Evolutionary conservation across 768 basidiomycete species (phyloP), one percentile per base, ranked within the genome.

Genomic region (Phaffia tasmanica): DNA sequence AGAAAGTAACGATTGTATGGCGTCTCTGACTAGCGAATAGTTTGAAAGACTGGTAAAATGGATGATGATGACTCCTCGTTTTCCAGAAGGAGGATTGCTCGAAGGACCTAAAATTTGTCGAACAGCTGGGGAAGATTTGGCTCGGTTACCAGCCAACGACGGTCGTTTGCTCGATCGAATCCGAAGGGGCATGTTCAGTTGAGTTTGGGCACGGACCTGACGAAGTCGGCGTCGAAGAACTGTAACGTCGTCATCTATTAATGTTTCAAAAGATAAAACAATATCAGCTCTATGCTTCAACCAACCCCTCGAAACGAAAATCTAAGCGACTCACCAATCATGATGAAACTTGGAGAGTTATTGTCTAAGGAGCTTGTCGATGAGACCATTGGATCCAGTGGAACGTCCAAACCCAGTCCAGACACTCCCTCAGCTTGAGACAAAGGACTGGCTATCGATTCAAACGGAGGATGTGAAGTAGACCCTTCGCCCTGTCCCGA

Each of bases 1-100:
- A 67, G 70, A 69, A 58, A 86, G 78, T 23, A 85, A 79, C 21
- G 83, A 83, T 70, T 92, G 86, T 23, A 98, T 81, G 15, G 86
- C 80, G 71, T 97, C 92, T 73, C 88, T 89, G 61, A 93, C 85
- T 47, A 81, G 72, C 75, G 89, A 93, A 81, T 88, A 98, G 70
- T 93, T 92, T 3, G 84, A 79, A 5, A 98, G 79, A 71, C 88
- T 89, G 2, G 93, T 92, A 74, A 97, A 98, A 75, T 98, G 88
- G 47, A 99, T 79, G 67, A 92, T 82, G 62, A 91, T 83, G 29
- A 72, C 66, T 9, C 59, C 62, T 21, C 70, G 66, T 57, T 61
- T 19, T 55, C 50, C 23, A 49, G 3, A 21, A 54, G 32, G 51
- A 19, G 58, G 23, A 59, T 57, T 64, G 2, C 23, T 63, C 23